A percentile compares a stretch with the other conserved stretches of the same genome.
These are phyloP conservation scores for Sicyos edulis DNA, from an alignment of 306 rosid species.

Conservation along the genomic window DNA sequence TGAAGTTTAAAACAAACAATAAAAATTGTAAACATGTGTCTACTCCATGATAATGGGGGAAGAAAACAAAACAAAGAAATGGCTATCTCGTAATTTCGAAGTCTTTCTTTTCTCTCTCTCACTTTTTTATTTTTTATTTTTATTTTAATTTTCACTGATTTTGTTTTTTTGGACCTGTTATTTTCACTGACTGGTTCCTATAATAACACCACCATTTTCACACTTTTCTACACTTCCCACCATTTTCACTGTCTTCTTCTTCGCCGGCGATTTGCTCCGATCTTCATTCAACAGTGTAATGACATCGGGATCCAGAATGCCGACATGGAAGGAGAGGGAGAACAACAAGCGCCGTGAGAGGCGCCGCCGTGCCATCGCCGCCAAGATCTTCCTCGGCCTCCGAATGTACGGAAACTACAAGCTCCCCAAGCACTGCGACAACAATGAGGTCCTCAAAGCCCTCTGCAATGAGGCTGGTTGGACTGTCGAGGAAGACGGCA, in stretches of 20 bases:
- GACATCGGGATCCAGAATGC: slow-evolving; percentile 60
- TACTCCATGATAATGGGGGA: too few relatives aligned
- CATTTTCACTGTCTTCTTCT: background rate
- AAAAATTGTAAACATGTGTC: too few relatives aligned
- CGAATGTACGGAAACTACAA: slow-evolving; percentile 53
- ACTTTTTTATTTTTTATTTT: too few relatives aligned
- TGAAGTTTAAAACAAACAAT: too few relatives aligned
- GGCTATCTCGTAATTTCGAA: too few relatives aligned
- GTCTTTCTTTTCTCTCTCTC: too few relatives aligned
- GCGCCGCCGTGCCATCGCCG: slow-evolving; percentile 56
- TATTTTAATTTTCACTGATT: background rate
- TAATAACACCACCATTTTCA: background rate
- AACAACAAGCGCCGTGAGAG: slow-evolving; percentile 57
- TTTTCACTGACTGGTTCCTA: background rate
- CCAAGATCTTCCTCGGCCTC: slow-evolving; percentile 55
- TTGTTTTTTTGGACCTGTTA: too few relatives aligned
- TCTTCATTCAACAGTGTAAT: too few relatives aligned
- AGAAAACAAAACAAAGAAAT: too few relatives aligned
- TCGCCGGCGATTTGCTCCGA: background rate
- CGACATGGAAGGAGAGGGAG: slow-evolving; percentile 67
- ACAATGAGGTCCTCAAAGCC: slow-evolving; percentile 63
- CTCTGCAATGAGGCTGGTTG: slow-evolving; percentile 60
- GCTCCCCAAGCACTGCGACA: slow-evolving; percentile 68
- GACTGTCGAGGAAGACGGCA: slow-evolving; percentile 62
- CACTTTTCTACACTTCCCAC: too few relatives aligned